Conservation (phyloP, 2,329 filamentous ascomycete genomes). For the Claviceps sp. region DNA sequence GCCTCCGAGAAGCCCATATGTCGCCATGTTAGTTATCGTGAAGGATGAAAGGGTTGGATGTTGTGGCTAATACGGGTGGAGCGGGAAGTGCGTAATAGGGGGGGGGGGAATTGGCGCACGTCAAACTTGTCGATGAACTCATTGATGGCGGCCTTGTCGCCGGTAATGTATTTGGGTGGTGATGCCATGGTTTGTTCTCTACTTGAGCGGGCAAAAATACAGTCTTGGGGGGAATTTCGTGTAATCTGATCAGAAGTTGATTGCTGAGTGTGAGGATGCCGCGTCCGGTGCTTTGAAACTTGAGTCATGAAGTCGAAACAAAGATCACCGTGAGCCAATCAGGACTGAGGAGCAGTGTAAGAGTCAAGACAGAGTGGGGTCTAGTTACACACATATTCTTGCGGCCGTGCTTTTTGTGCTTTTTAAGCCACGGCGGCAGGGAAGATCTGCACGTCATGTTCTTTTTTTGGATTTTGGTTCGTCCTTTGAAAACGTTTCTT, state of each 20-base stretch:
- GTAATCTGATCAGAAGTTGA: neutral
- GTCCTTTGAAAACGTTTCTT: too few relatives aligned
- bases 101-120: conserved; percentile 41
- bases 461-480: too few relatives aligned
- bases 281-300: neutral
- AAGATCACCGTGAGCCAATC: neutral
- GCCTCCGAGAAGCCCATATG: conserved; percentile 18
- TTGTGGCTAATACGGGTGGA: neutral
- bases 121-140: conserved; percentile 86
- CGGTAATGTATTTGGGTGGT: conserved; percentile 55
- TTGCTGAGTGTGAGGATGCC: neutral
- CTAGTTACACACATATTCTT: too few relatives aligned
- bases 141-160: conserved; percentile 61
- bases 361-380: neutral
- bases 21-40: neutral
- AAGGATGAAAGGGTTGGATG: neutral
- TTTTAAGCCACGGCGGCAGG: too few relatives aligned
- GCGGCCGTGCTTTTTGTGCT: too few relatives aligned
- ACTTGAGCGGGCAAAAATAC: too few relatives aligned
- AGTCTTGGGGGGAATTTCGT: neutral
- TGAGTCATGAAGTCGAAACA: neutral
- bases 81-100: neutral
- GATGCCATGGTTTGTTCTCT: conserved; percentile 11
- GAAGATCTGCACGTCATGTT: too few relatives aligned
- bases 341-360: neutral